Evolutionary conservation across 306 rosid genomes (phyloP), one percentile per base, ranked within the genome.

Genomic region (Prosopis cineraria): DNA sequence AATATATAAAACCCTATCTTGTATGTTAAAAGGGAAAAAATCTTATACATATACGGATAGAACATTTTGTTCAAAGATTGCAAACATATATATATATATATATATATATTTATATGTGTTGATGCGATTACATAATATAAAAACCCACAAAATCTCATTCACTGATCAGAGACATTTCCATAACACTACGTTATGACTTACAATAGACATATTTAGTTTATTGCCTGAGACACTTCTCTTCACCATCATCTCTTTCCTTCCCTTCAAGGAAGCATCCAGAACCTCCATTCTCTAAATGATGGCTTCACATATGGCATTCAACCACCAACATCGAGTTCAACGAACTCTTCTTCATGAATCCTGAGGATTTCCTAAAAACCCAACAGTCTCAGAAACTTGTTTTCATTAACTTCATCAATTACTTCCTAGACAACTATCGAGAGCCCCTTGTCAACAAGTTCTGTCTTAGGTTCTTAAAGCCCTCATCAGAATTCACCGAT

Each of bases 211-310:
- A 74, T 41, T 76, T 22, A 39, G 60, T 39, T 31, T 1, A 2
- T 17, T 81, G n/a, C 69, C 68, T 10, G 69, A 62, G 0, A 0
- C 67, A 1, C 17, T 81, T 14, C 62, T 76, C n/a, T 9, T 20
- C 20, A 0, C 1, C 31, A 76, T 81, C 16, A 6, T 76, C 27
- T 81, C 85, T 1, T 39, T 4, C 1, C 81, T 81, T 50, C 85
- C 81, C 19, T 76, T 76, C 78, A 81, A 70, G 17, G 85, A 81
- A 22, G 85, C 85, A 0, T 81, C 81, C 3, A 70, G 33, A 19
- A 70, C 85, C 0, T 60, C 25, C 52, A 30, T 22, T 7, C 85
- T 81, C 85, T 17, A 76, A 76, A 22, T 14, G 17, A 0, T 81
- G 81, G 85, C 13, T 22, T 13, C 5, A 62, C 14, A 0, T 33